These are phyloP conservation scores for Trichoderma sp. DNA, from an alignment of 2,329 filamentous ascomycete genomes.

Conservation along the genomic window DNA sequence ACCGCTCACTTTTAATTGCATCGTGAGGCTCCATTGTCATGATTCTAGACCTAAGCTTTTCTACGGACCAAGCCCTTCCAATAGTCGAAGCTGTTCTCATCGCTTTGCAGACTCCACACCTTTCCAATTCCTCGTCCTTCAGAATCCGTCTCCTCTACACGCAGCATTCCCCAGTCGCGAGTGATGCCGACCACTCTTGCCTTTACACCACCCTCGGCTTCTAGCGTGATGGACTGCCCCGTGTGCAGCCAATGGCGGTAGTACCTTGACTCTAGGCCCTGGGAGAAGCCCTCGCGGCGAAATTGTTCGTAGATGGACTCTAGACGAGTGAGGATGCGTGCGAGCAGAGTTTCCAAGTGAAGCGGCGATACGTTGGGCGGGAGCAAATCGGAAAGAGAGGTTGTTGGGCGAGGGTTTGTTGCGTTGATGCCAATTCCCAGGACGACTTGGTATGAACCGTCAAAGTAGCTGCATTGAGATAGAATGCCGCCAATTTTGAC, in stretches of 20 bases:
- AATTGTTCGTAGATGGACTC: slow-evolving; percentile 79
- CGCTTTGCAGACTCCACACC: slow-evolving; percentile 85
- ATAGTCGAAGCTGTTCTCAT: slow-evolving; percentile 98
- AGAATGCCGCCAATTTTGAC: slow-evolving; percentile 94
- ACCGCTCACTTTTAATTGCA: neutral
- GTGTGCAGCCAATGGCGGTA: slow-evolving; percentile 87
- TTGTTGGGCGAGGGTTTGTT: slow-evolving; percentile 82
- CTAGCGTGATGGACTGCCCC: slow-evolving; percentile 71
- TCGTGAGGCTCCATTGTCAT: neutral
- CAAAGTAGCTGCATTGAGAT: slow-evolving; percentile 82
- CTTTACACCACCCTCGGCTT: slow-evolving; percentile 74
- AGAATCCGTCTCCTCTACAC: slow-evolving; percentile 79
- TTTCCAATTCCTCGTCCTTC: slow-evolving; percentile 75
- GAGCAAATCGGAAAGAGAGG: slow-evolving; percentile 77
- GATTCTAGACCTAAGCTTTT: slow-evolving; percentile 60
- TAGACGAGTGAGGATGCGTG: slow-evolving; percentile 76
- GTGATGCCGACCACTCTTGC: slow-evolving; percentile 87
- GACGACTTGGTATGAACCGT: slow-evolving; percentile 79
- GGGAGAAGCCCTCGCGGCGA: slow-evolving; percentile 73
- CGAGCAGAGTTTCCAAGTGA: slow-evolving; percentile 78
- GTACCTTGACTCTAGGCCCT: slow-evolving; percentile 73
- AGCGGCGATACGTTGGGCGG: slow-evolving; percentile 58
- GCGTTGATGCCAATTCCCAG: slow-evolving; percentile 88
- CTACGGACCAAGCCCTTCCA: slow-evolving; percentile 84
- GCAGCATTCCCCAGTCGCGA: slow-evolving; percentile 84